Evolutionary conservation across 2,329 filamentous ascomycete species (phyloP).

Genomic region (Botrytis fabae): DNA sequence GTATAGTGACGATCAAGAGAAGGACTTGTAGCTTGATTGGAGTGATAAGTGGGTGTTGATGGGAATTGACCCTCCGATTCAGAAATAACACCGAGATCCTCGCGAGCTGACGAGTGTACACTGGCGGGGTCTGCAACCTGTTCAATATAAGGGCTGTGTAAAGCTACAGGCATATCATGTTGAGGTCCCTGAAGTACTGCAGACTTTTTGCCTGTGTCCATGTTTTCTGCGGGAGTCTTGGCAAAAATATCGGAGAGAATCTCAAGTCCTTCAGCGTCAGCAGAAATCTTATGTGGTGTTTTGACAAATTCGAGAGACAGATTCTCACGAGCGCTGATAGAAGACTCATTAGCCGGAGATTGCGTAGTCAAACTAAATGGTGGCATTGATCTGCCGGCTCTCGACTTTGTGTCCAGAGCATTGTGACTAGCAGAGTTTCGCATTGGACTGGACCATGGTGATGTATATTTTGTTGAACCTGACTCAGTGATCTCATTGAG

Average conservation of each 20-base stretch:
- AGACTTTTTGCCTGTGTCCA: not conserved
- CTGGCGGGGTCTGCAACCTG: not conserved
- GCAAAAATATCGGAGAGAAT: not conserved
- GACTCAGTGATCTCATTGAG: not conserved
- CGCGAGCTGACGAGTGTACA: not conserved
- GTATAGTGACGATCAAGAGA: not conserved
- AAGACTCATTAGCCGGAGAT: not conserved
- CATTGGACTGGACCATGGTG: not conserved
- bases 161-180: not conserved
- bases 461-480: not conserved
- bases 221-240: not conserved
- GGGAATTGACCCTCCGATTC: not conserved
- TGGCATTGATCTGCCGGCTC: too few species aligned
- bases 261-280: not conserved
- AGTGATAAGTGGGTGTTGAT: not conserved
- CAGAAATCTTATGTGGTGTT: not conserved
- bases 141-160: not conserved
- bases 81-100: not conserved
- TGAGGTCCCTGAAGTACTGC: not conserved
- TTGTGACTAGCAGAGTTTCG: conserved; percentile 6
- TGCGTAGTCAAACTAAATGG: not conserved
- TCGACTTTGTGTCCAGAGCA: not conserved
- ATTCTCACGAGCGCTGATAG: not conserved
- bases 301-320: not conserved
- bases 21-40: not conserved